Evolutionary conservation across 768 basidiomycete species (phyloP), one percentile per base, ranked within the genome.

Genomic region (Leucogyrophana mollusca): DNA sequence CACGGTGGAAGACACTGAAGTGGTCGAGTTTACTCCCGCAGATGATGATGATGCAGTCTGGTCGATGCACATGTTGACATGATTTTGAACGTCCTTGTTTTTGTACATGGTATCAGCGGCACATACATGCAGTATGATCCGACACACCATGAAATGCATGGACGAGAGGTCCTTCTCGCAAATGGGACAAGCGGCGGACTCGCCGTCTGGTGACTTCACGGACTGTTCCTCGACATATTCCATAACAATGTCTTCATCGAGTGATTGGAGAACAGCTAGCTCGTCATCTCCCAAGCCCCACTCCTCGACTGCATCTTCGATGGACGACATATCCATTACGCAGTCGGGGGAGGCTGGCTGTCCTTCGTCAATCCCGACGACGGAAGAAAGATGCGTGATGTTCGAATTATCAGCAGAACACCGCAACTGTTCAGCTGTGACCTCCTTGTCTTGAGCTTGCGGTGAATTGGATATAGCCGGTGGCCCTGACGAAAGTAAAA

Each of bases 251-350:
- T 57, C 54, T 30, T 58, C 55, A 16, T 65, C 66, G 10, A 56
- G 57, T 9, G 52, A 56, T 11, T 67, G 65, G 45, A 67, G 57
- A 16, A 63, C 54, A 47, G 61, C 64, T 6, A 74, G 61, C 61
- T 85, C 90, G 52, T 92, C 90, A 54, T 91, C 89, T 9, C 80
- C 87, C 56, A 70, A 81, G 34, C 71, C 79, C 88, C 89, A 90
- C 6, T 82, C 80, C 24, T 76, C 76, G 14, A 69, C 70, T 20
- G 59, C 32, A 45, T 64, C 63, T 10, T 47, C 55, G 14, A 34
- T 22, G 17, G n/a, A 4, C 5, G 34, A 11, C 5, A 36, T 40
- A 17, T 30, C 18, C 14, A 3, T 20, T 14, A 35, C n/a, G n/a
- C n/a, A 37, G 22, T 44, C 34, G 4, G 25, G 40, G 30, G 30